Conservation (phyloP, 1,284 basidiomycete species). For the Cutaneotrichosporon sp. region DNA sequence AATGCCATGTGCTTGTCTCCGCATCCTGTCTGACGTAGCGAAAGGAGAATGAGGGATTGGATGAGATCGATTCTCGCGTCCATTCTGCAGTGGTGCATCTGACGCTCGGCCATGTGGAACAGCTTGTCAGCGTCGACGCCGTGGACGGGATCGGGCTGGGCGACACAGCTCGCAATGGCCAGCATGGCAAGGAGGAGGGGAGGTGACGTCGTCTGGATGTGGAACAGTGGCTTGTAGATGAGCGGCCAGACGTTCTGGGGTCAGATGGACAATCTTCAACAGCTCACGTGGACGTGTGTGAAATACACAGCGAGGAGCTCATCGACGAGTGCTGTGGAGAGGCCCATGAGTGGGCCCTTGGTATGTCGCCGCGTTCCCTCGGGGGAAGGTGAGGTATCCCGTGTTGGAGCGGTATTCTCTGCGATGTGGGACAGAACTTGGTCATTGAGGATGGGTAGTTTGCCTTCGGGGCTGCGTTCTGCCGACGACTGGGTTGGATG, state of each 20-base stretch:
- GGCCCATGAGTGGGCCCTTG: constrained; percentile 25
- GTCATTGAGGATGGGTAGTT: neutral
- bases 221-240: constrained; percentile 48
- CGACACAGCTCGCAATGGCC: constrained; percentile 43
- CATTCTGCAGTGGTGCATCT: constrained; percentile 32
- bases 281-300: constrained; percentile 44
- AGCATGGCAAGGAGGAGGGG: constrained; percentile 46
- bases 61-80: constrained; percentile 42
- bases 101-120: constrained; percentile 39
- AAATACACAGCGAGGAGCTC: constrained; percentile 43
- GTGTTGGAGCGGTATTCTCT: neutral
- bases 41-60: constrained; percentile 52
- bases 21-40: constrained; percentile 54
- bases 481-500: neutral
- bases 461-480: neutral
- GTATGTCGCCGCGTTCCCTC: neutral
- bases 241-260: constrained; percentile 50
- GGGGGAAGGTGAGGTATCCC: constrained; percentile 3
- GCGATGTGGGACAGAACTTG: neutral
- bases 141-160: constrained; percentile 18
- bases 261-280: neutral
- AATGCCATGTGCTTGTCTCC: constrained; percentile 53
- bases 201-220: constrained; percentile 34
- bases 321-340: constrained; percentile 33
- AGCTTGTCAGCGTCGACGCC: constrained; percentile 59